phyloP scores from a whole-genome alignment of 1,284 basidiomycete species.

The Sporisorium iseilematis-ciliati region DNA sequence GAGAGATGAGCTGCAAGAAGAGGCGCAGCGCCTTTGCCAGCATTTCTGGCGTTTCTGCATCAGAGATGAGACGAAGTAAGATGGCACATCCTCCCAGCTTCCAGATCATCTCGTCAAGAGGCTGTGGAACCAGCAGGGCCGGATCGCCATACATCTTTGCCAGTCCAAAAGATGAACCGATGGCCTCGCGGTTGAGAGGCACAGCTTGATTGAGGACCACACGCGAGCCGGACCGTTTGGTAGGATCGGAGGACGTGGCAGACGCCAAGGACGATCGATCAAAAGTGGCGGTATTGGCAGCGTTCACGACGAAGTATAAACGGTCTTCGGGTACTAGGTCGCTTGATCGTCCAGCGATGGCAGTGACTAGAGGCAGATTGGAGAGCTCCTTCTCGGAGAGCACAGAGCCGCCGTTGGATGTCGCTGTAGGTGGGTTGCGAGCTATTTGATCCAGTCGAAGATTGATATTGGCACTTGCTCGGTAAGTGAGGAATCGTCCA shows the following conservation, averaged over 20 bases:
- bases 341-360: slow-evolving; percentile 49
- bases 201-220: slow-evolving; percentile 57
- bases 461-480: slow-evolving; percentile 57
- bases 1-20: slow-evolving; percentile 80
- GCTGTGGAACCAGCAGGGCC: slow-evolving; percentile 75
- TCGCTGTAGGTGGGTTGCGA: slow-evolving; percentile 8
- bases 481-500: slow-evolving; percentile 62
- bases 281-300: slow-evolving; percentile 47
- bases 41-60: slow-evolving; percentile 76
- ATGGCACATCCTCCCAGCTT: slow-evolving; percentile 85
- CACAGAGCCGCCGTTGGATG: slow-evolving; percentile 5
- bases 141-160: slow-evolving; percentile 59
- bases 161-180: slow-evolving; percentile 45
- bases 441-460: slow-evolving; percentile 56
- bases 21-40: slow-evolving; percentile 80
- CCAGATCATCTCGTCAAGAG: slow-evolving; percentile 83
- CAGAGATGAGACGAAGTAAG: slow-evolving; percentile 77
- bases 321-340: slow-evolving; percentile 50
- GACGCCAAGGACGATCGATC: slow-evolving; percentile 17
- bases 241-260: slow-evolving; percentile 9
- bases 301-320: slow-evolving; percentile 59
- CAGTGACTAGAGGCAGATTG: slow-evolving; percentile 50
- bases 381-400: slow-evolving; percentile 50
- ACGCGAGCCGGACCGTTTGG: slow-evolving; percentile 31
- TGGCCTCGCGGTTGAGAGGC: slow-evolving; percentile 42